Evolutionary conservation across 2,329 filamentous ascomycete species (phyloP).

Genomic region (Ilyonectria sp.): DNA sequence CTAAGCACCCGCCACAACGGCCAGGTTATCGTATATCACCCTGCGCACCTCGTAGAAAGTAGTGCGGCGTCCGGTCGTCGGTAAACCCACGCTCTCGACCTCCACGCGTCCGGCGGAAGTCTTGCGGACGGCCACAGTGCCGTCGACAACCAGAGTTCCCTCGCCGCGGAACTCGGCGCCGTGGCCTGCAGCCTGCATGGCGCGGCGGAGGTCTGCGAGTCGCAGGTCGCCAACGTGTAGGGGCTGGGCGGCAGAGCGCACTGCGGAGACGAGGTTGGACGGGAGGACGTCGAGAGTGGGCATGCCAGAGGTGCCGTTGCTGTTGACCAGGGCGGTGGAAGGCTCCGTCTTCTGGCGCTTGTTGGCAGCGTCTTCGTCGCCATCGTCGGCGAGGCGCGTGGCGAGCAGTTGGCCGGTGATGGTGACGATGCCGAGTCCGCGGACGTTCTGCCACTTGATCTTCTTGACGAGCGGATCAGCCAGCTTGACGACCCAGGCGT

Average conservation of each 20-base stretch:
- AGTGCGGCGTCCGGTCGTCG: conserved; percentile 59
- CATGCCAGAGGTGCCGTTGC: conserved; percentile 49
- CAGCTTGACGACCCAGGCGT: conserved; percentile 95
- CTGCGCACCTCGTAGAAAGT: conserved; percentile 91
- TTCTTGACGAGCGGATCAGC: conserved; percentile 87
- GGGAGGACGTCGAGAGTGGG: conserved; percentile 71
- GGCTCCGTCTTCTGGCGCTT: conserved; percentile 66
- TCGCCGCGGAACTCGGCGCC: conserved; percentile 94
- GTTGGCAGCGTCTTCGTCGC: conserved; percentile 62
- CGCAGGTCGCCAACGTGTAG: conserved; percentile 95
- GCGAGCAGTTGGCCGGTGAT: conserved; percentile 80
- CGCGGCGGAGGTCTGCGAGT: conserved; percentile 87
- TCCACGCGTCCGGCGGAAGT: conserved; percentile 89
- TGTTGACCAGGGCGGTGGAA: conserved; percentile 46
- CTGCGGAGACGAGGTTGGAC: conserved; percentile 76
- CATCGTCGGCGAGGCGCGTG: conserved; percentile 60
- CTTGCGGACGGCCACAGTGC: conserved; percentile 90
- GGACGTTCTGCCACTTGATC: conserved; percentile 94
- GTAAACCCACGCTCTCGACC: conserved; percentile 80
- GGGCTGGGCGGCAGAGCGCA: conserved; percentile 84
- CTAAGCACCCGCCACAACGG: conserved; percentile 85
- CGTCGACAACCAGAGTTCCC: conserved; percentile 91
- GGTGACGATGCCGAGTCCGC: conserved; percentile 92
- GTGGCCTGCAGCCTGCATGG: conserved; percentile 87
- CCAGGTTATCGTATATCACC: conserved; percentile 94